Conservation (phyloP, 2,329 filamentous ascomycete genomes). For the Diatrype stigma region DNA sequence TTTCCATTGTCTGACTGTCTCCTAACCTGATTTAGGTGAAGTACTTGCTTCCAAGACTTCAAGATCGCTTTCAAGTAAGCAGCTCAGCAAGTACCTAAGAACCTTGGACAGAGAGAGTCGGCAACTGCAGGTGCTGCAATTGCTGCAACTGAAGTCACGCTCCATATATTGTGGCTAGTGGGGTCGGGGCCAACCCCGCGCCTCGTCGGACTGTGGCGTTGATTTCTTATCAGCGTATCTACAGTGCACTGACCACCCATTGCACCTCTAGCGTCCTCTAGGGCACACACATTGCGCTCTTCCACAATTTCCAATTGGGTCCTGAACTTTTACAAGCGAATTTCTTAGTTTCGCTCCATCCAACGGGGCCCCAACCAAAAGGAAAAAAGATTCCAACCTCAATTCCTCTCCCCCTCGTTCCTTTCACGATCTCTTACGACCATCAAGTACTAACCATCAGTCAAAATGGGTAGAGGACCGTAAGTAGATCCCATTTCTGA, state of each 20-base stretch:
- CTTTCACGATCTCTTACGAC: constrained; percentile 18
- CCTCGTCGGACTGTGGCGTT: too few relatives aligned
- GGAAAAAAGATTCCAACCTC: background rate
- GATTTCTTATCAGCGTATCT: background rate
- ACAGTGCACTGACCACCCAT: background rate
- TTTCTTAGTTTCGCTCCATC: background rate
- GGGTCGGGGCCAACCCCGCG: too few relatives aligned
- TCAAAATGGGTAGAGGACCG: constrained; percentile 48
- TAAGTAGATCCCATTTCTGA: constrained; percentile 34
- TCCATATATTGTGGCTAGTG: too few relatives aligned
- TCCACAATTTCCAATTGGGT: background rate
- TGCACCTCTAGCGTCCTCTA: too few relatives aligned
- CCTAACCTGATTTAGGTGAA: too few relatives aligned
- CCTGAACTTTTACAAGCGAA: background rate
- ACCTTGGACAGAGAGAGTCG: too few relatives aligned
- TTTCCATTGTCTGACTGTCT: too few relatives aligned
- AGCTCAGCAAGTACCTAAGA: too few relatives aligned
- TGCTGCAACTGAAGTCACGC: too few relatives aligned
- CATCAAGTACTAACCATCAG: constrained; percentile 31
- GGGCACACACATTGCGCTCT: background rate
- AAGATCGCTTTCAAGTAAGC: too few relatives aligned
- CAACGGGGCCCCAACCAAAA: background rate
- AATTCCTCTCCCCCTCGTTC: background rate
- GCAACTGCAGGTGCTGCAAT: too few relatives aligned
- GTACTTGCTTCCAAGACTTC: too few relatives aligned